These are phyloP conservation scores for Colletotrichum noveboracense DNA, from an alignment of 2,329 filamentous ascomycete species.

Conservation along the genomic window DNA sequence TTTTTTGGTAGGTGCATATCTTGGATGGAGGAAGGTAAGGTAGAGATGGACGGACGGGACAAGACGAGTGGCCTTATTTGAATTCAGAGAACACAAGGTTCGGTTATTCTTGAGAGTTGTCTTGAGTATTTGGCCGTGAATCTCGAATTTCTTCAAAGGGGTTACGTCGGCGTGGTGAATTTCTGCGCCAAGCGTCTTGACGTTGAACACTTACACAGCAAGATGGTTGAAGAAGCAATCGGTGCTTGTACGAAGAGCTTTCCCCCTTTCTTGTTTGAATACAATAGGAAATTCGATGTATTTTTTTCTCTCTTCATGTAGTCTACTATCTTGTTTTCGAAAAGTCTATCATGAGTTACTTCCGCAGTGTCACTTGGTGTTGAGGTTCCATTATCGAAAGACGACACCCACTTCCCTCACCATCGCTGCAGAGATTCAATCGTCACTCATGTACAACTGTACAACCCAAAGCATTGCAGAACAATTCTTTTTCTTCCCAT, in stretches of 20 bases:
- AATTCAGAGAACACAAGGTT: background rate
- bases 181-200: background rate
- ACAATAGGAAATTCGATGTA: background rate
- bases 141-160: background rate
- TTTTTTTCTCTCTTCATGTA: accelerated
- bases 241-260: background rate
- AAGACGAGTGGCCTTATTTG: background rate
- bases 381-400: background rate
- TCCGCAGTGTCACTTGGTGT: background rate
- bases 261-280: background rate
- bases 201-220: background rate
- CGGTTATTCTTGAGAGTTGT: accelerated
- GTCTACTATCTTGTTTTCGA: background rate
- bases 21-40: background rate
- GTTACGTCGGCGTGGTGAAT: background rate
- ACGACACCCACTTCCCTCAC: background rate
- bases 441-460: background rate
- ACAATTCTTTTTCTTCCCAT: background rate
- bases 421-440: background rate
- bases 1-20: background rate
- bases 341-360: background rate
- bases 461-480: background rate
- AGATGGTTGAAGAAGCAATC: background rate
- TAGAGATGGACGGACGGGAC: background rate
- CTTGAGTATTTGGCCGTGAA: background rate